Conservation (phyloP, 345 rosid genomes). For the Clarkia xantiana region DNA sequence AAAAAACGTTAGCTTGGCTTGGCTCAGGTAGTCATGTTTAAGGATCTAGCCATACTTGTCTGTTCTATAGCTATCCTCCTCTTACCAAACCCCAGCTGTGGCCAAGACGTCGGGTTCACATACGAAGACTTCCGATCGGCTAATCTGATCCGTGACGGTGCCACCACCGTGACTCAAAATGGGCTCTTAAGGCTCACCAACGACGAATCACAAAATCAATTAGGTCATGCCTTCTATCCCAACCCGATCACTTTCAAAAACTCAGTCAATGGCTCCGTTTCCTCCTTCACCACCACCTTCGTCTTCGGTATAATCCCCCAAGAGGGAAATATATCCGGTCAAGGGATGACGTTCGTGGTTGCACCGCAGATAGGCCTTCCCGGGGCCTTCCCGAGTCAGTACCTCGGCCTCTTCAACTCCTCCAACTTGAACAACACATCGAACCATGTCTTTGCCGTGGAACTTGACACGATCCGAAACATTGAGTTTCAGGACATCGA, state of each 20-base stretch:
- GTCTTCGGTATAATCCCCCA: slow-evolving; percentile 41
- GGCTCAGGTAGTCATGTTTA: no score
- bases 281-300: slow-evolving; percentile 40
- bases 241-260: slow-evolving; percentile 21
- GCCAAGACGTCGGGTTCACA: background rate
- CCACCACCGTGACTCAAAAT: slow-evolving; percentile 12
- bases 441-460: slow-evolving; percentile 39
- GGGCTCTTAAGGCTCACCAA: slow-evolving; percentile 45
- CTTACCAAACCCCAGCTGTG: no score
- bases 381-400: slow-evolving; percentile 22
- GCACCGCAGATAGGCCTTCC: slow-evolving; percentile 36
- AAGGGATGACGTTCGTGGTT: slow-evolving; percentile 47
- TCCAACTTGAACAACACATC: slow-evolving; percentile 21
- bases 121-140: slow-evolving; percentile 7
- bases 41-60: no score
- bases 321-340: slow-evolving; percentile 16
- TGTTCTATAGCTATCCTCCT: no score
- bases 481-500: slow-evolving; percentile 23
- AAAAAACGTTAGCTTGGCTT: no score
- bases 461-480: slow-evolving; percentile 30
- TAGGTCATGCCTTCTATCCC: slow-evolving; percentile 40
- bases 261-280: slow-evolving; percentile 13
- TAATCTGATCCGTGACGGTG: slow-evolving; percentile 26
- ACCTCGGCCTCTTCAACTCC: slow-evolving; percentile 32
- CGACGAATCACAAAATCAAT: slow-evolving; percentile 9